Conservation (phyloP, 177 flowering plant genomes). For the Vitis hybrid region DNA sequence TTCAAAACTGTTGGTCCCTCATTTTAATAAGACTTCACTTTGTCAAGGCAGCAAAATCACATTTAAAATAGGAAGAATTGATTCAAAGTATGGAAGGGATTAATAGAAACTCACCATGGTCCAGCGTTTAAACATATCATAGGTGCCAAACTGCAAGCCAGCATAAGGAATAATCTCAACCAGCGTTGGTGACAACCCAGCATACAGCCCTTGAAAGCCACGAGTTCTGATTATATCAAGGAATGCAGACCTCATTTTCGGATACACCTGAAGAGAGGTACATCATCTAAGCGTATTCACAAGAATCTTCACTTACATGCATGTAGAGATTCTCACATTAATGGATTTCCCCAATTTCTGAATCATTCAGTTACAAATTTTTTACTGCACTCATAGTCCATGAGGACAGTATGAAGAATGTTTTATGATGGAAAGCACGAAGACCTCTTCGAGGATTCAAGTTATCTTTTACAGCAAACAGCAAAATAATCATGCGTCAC, state of each 20-base stretch:
- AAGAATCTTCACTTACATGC: not conserved
- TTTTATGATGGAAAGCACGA: too few relatives aligned
- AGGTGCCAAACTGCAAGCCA: constrained; percentile 94
- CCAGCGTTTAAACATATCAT: constrained; percentile 95
- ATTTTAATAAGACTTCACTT: too few relatives aligned
- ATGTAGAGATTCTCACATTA: not conserved
- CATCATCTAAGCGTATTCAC: not conserved
- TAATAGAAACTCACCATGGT: constrained; percentile 51
- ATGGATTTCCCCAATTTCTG: too few relatives aligned
- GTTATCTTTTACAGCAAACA: too few relatives aligned
- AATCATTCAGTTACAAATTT: too few relatives aligned
- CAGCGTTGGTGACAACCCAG: constrained; percentile 91
- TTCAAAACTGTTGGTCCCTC: too few relatives aligned
- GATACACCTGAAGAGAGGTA: constrained; percentile 63
- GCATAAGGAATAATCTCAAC: constrained; percentile 97
- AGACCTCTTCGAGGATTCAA: too few relatives aligned
- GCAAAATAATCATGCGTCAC: too few relatives aligned
- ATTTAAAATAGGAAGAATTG: not conserved
- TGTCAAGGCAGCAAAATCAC: not conserved
- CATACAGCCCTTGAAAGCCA: constrained; percentile 82
- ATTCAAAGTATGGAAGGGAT: not conserved
- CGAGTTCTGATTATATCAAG: constrained; percentile 64
- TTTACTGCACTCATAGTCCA: too few relatives aligned
- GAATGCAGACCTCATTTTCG: constrained; percentile 86
- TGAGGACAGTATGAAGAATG: too few relatives aligned